Percentiles rank a stretch among this genome's conserved stretches.
Evolutionary conservation across 2,329 filamentous ascomycete species (phyloP).

Genomic region (Colletotrichum musicola): DNA sequence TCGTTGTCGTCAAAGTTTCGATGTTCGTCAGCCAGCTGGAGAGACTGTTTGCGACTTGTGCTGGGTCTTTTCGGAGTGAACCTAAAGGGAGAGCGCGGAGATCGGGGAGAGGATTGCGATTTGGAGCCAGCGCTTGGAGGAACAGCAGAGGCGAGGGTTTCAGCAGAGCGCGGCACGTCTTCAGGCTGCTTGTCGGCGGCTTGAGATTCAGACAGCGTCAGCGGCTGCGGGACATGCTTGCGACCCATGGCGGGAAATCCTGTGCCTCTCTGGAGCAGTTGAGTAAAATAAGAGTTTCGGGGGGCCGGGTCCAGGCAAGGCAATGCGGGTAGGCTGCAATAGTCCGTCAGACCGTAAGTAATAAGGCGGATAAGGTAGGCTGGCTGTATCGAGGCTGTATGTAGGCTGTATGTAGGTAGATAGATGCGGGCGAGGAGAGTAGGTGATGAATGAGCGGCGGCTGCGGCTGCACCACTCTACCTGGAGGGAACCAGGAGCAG

Average conservation of each 20-base stretch:
- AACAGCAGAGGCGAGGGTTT: conserved; percentile 47
- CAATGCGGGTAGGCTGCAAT: no score
- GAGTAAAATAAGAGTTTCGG: no score
- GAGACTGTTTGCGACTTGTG: conserved; percentile 37
- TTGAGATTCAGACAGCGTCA: conserved; percentile 61
- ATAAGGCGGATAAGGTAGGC: background rate
- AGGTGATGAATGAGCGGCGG: background rate
- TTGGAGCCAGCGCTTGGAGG: conserved; percentile 51
- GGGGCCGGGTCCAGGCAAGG: no score
- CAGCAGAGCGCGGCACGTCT: conserved; percentile 46
- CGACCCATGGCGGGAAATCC: conserved; percentile 61
- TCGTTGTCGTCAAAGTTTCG: conserved; percentile 43
- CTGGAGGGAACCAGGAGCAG: background rate
- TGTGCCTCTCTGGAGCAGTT: conserved; percentile 17
- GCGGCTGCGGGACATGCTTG: conserved; percentile 70
- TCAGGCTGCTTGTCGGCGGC: conserved; percentile 47
- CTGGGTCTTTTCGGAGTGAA: conserved; percentile 53
- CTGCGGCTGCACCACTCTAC: conserved; percentile 18
- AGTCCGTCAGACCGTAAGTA: no score
- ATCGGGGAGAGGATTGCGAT: conserved; percentile 59
- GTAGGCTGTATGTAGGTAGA: background rate
- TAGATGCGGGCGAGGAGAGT: background rate
- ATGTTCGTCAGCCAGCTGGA: conserved; percentile 34
- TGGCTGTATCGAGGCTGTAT: background rate
- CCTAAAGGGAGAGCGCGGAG: conserved; percentile 59